Conservation (phyloP, 805 yeast genomes). For the Candida cerambycidarum region DNA sequence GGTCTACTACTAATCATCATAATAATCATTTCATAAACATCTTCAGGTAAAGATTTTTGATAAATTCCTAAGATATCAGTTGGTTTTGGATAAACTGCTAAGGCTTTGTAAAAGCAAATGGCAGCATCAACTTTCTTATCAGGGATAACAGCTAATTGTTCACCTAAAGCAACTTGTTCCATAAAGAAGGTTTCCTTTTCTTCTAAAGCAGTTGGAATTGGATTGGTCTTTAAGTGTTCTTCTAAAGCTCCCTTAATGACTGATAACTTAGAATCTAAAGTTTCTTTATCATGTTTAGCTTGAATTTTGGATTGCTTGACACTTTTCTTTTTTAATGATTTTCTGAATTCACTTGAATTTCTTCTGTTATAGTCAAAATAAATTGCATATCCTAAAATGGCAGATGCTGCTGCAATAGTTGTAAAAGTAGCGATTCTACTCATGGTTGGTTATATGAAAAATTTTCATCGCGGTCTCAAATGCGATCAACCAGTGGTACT, state of each 20-base stretch:
- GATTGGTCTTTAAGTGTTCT: constrained; percentile 65
- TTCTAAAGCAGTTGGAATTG: constrained; percentile 66
- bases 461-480: constrained; percentile 5
- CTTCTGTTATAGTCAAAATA: constrained; percentile 95
- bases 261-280: constrained; percentile 59
- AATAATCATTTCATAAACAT: constrained; percentile 77
- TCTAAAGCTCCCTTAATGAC: constrained; percentile 61
- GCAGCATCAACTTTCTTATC: constrained; percentile 82
- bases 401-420: constrained; percentile 47
- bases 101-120: constrained; percentile 86
- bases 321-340: constrained; percentile 61
- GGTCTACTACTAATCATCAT: constrained; percentile 90
- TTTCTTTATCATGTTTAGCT: constrained; percentile 54
- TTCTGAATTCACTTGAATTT: constrained; percentile 78
- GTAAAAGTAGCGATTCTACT: constrained; percentile 26
- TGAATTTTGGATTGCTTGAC: constrained; percentile 60
- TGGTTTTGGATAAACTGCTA: constrained; percentile 92
- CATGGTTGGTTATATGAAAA: constrained; percentile 11
- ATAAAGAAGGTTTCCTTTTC: constrained; percentile 80
- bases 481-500: too few species aligned
- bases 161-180: constrained; percentile 82
- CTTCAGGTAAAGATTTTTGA: constrained; percentile 83
- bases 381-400: constrained; percentile 69
- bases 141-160: constrained; percentile 66
- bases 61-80: constrained; percentile 85